Evolutionary conservation across 1,284 basidiomycete genomes (phyloP), one percentile per base, ranked within the genome.

Genomic region (Abortiporus biennis): DNA sequence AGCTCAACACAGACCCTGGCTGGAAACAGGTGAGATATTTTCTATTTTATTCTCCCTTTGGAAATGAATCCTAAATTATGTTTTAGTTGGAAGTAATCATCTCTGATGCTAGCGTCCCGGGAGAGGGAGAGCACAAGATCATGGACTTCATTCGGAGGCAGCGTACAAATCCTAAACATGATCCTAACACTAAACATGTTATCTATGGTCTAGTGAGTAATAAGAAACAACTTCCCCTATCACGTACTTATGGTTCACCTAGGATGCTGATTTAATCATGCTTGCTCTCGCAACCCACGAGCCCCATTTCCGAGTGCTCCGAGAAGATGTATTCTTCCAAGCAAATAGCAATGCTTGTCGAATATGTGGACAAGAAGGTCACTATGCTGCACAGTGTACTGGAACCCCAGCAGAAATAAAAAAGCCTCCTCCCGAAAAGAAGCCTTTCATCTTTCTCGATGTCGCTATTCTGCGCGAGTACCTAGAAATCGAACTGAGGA

Each of bases 181-280:
- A 99, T 63, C 85, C 96, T 22, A 99, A 99, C 60, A 98, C 92
- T 3, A 75, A 76, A 34, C 96, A 99, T 62, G 94, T 97, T 49
- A 98, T 99, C 52, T 99, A 99, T 67, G 96, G 96, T 53, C 70
- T 99, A 57, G 89, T 92, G 57, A 47, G 81, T 64, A 12, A 37
- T 17, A n/a, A 12, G 19, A 35, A 27, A 42, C 6, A 21, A 22
- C 27, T 29, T 8, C 8, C 27, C n/a, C 27, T 8, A 9, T 29
- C 27, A 29, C 27, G 9, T 22, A 21, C 32, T 8, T 16, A 12
- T 16, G 2, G 17, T 38, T 20, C 6, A 4, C 17, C 3, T 21
- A 92, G 89, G 96, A 99, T 67, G 96, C 96, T 47, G 96, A 99
- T 76, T 74, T 99, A 38, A 99, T 99, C 65, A 99, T 99, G 96